Conservation (phyloP, 371 early-diverging fungal species). For the Lichtheimia corymbifera region DNA sequence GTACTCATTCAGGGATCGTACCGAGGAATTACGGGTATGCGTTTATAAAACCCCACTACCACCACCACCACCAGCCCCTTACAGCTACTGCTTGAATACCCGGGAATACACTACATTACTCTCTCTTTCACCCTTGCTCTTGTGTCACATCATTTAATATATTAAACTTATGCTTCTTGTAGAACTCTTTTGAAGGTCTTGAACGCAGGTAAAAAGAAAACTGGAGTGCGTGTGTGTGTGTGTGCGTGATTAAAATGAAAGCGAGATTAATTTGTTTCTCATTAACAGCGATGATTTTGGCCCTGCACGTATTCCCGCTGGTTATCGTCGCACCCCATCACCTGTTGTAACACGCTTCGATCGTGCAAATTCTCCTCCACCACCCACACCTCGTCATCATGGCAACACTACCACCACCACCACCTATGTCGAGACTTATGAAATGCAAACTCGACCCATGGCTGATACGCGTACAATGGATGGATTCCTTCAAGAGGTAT, state of each 20-base stretch:
- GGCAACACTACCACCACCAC: too few relatives aligned
- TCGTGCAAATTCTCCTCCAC: constrained; percentile 9
- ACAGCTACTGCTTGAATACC: too few relatives aligned
- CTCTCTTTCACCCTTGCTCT: background rate
- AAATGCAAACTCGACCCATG: constrained; percentile 12
- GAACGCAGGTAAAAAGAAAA: constrained; percentile 12
- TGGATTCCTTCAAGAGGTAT: constrained; percentile 39
- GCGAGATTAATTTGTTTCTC: too few relatives aligned
- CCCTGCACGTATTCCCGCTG: constrained; percentile 27
- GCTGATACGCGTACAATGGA: constrained; percentile 25
- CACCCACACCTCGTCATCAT: constrained; percentile 14
- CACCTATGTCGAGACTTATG: constrained; percentile 15
- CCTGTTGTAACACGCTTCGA: constrained; percentile 5
- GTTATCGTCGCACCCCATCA: constrained; percentile 17
- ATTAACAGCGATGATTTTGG: constrained; percentile 30
- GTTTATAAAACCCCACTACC: background rate
- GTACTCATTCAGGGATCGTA: constrained; percentile 20
- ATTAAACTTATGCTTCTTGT: constrained; percentile 2
- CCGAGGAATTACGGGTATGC: constrained; percentile 25
- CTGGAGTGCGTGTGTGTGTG: background rate
- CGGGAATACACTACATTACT: too few relatives aligned
- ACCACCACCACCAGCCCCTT: too few relatives aligned
- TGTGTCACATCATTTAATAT: constrained; percentile 8
- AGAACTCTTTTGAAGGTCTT: constrained; percentile 15
- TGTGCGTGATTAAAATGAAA: too few relatives aligned